Base-by-base conservation (phyloP, 1,284 basidiomycete genomes). In the Ceratobasidium sp. region DNA sequence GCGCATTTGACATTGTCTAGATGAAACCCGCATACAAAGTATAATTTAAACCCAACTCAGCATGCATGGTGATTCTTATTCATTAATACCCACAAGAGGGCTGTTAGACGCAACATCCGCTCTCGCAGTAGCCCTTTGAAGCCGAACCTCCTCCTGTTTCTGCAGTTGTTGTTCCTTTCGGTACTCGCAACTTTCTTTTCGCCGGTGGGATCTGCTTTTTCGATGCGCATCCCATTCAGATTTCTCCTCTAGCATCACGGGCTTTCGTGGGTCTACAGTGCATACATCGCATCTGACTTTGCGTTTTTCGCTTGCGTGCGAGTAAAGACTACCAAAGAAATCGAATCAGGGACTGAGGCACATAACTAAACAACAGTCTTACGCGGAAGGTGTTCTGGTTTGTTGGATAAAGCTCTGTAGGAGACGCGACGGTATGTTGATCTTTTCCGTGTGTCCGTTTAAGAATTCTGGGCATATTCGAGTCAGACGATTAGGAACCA, bases 171-270 rank as follows among this genome's bases (percentile, higher is more conserved):
- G 38, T 46, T 70, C 67, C 16, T 58, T 70, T 38, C 67, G 41
- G 14, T 9, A 47, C 14, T 59, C 67, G n/a, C 23, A 41, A 26
- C 21, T 58, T 32, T 44, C 54, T 23, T 59, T 70, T 32, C 67
- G 32, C 75, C 84, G 84, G 79, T 96, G 94, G 5, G 81, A 72
- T 59, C 87, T 88, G 28, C 88, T 90, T 49, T 82, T 83, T 44
- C 84, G 78, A 80, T 97, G 95, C 0, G 79, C 81, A 0, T 86
- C 84, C 89, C 92, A 93, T 74, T 90, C 86, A 14, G 82, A 80
- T 2, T 87, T 88, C 79, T 88, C 86, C 66, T 91, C 88, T 14
- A 98, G 84, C 85, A 95, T 90, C 70, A 93, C 85, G 0, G 96
- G 95, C 30, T 85, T 82, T 1, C 82, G 79, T 0, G 84, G 78